Evolutionary conservation across 106 monocot species (phyloP).

Genomic region (Alisma plantagoaquatica): DNA sequence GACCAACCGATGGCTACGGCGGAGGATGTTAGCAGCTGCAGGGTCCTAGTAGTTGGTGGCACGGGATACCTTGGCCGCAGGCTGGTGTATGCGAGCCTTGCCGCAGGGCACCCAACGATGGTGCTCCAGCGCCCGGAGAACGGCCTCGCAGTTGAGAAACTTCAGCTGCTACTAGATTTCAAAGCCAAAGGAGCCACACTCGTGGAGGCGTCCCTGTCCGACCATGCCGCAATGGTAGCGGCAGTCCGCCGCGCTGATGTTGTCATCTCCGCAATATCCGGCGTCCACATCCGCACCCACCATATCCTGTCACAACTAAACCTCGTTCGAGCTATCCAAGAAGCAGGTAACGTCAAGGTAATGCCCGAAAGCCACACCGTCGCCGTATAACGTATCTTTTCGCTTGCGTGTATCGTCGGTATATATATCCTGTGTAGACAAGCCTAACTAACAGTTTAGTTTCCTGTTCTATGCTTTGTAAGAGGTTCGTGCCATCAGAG

Average conservation of each 20-base stretch:
- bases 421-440: neutral
- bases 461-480: neutral
- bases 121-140: conserved; percentile 24
- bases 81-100: conserved; percentile 38
- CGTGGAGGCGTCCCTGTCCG: conserved; percentile 21
- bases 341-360: conserved; percentile 9
- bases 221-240: conserved; percentile 25
- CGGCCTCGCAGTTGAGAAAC: conserved; percentile 26
- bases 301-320: conserved; percentile 27
- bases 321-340: conserved; percentile 41
- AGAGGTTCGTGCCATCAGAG: conserved; percentile 53
- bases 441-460: neutral
- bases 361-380: no score
- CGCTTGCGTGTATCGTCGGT: neutral
- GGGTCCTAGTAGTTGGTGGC: conserved; percentile 42
- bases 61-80: conserved; percentile 40
- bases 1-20: no score
- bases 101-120: conserved; percentile 32
- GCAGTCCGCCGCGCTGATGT: conserved; percentile 38
- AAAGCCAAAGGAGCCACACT: conserved; percentile 27
- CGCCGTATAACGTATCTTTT: neutral
- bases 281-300: conserved; percentile 4
- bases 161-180: conserved; percentile 27
- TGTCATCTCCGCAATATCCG: conserved; percentile 31
- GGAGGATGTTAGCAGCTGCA: no score